A percentile compares a stretch with the other conserved stretches of the same genome.
phyloP scores from a whole-genome alignment of 345 rosid genomes.

The Chamaenerion angustifolium region DNA sequence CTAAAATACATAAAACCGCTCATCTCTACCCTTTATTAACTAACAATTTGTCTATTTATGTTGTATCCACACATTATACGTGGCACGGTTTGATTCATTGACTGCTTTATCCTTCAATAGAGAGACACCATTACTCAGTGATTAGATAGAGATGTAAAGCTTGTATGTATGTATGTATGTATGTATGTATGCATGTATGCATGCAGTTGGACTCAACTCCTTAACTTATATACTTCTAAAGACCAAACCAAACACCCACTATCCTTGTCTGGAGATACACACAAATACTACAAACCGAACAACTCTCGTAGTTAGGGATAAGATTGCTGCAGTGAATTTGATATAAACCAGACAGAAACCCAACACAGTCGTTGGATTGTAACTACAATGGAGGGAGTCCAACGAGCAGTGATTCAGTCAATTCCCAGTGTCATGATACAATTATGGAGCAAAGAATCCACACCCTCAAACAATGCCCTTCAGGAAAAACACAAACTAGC shows the following conservation, averaged over 20 bases:
- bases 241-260: slow-evolving; percentile 50
- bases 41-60: too few relatives aligned
- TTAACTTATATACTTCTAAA: slow-evolving; percentile 35
- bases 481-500: slow-evolving; percentile 17
- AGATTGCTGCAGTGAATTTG: slow-evolving; percentile 8
- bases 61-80: not conserved
- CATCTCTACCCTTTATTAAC: too few relatives aligned
- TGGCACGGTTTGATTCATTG: slow-evolving; percentile 11
- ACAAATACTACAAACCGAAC: slow-evolving; percentile 5
- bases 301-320: slow-evolving; percentile 11
- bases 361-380: slow-evolving; percentile 9
- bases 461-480: slow-evolving; percentile 26
- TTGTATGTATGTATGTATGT: slow-evolving; percentile 10
- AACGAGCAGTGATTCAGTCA: slow-evolving; percentile 37
- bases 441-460: slow-evolving; percentile 30
- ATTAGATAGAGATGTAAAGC: too few relatives aligned
- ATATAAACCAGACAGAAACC: slow-evolving; percentile 18
- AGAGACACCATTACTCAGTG: too few relatives aligned
- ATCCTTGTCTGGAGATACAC: slow-evolving; percentile 44
- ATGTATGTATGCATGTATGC: slow-evolving; percentile 15
- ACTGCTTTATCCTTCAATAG: too few relatives aligned
- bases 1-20: too few relatives aligned
- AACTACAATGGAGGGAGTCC: slow-evolving; percentile 8
- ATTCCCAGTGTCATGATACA: slow-evolving; percentile 20
- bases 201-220: slow-evolving; percentile 58